Conservation (phyloP, 2,329 filamentous ascomycete genomes). For the Xylariomycetidae sp. region DNA sequence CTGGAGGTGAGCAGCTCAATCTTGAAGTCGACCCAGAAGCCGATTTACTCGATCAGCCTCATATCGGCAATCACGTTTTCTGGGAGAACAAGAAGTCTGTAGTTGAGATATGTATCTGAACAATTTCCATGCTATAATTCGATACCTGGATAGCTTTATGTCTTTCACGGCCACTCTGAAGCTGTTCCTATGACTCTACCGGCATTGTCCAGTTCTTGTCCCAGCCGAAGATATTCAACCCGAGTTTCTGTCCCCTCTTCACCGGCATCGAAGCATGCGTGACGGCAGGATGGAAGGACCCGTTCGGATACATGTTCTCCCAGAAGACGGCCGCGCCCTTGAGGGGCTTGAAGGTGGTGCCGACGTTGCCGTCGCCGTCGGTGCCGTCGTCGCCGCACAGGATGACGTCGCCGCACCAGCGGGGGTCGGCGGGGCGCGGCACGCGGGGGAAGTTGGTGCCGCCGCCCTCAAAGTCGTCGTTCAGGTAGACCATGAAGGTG, state of each 20-base stretch:
- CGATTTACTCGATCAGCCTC: no score
- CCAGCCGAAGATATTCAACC: conserved; percentile 10
- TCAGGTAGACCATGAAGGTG: conserved; percentile 9
- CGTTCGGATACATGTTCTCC: conserved; percentile 10
- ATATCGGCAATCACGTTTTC: no score
- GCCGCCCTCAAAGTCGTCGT: conserved; percentile 6
- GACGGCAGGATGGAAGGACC: conserved; percentile 3
- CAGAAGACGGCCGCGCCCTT: conserved; percentile 7
- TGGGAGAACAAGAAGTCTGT: no score
- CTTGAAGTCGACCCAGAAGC: no score
- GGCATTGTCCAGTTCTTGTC: conserved; percentile 1
- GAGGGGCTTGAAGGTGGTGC: conserved; percentile 9
- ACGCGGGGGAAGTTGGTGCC: conserved; percentile 8
- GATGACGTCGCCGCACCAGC: conserved; percentile 9
- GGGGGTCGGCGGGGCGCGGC: conserved; percentile 1
- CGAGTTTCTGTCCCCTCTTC: conserved; percentile 5
- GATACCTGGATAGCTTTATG: no score
- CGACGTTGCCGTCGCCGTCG: conserved; percentile 4
- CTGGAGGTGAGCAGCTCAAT: no score
- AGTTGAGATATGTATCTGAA: no score
- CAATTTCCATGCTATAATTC: no score
- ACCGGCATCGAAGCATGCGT: conserved; percentile 8
- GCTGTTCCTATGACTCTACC: no score
- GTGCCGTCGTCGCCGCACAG: conserved; percentile 6
- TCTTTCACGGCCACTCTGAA: no score